Base-by-base conservation (phyloP, 208 protist genomes). In the Trypanosoma cruzi region DNA sequence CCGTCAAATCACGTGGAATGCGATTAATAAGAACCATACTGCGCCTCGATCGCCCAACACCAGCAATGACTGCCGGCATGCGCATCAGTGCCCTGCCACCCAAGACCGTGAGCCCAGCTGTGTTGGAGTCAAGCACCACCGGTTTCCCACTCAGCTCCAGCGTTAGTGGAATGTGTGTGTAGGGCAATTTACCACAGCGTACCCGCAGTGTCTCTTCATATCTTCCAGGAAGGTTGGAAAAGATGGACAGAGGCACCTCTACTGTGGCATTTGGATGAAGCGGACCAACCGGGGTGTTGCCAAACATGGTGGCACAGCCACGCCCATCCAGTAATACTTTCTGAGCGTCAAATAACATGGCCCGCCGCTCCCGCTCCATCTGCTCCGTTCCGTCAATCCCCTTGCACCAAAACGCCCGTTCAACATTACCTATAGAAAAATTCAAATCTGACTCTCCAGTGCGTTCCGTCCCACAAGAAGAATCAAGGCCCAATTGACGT, bases 41-140 rank as follows among this genome's bases (percentile, higher is more conserved):
- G 16, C 92, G 86, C 40, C 81, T 82, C 44, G 92, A 93, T 1
- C 77, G 75, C 10, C 82, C 85, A 0, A 95, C 64, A 4, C 79
- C 81, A 5, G 92, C 92, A 57, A 97, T 85, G n/a, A 90, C 86
- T 0, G 92, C 77, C 34, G 92, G 89, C 90, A 97, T 94, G 42
- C 90, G 60, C 36, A 97, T 81, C 67, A 89, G 71, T n/a, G 89
- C 79, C 59, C 86, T 80, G 0, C 82, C 79, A 16, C 86, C 79
- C 22, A 49, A 26, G 37, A 79, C 79, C 26, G 82, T 88, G 26
- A 92, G 69, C 0, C 92, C 92, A 0, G 89, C 89, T 46, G 89
- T 97, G 44, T 79, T 86, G 16, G 81, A 66, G 66, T 97, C 92
- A 11, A 94, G 77, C 46, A 97, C 66, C 46, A 97, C 68, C 16